These are phyloP conservation scores for Iris pallida DNA, from an alignment of 116 monocot species.

Conservation along the genomic window DNA sequence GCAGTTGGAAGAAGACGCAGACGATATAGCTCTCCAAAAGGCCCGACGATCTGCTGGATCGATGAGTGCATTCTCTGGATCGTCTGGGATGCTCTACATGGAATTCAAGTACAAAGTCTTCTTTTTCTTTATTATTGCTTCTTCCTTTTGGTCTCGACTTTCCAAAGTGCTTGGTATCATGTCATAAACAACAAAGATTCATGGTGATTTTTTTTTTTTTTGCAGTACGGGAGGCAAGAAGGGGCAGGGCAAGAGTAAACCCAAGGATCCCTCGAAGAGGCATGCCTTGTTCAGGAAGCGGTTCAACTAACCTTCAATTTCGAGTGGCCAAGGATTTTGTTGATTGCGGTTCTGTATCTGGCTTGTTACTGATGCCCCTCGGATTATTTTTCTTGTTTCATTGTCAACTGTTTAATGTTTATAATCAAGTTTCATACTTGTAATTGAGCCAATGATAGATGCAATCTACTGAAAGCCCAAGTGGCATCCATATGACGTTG, in stretches of 20 bases:
- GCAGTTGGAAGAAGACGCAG: conserved; percentile 92
- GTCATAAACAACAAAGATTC: background rate
- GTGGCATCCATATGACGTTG: too few species aligned
- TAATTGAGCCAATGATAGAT: too few species aligned
- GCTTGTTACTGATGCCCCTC: too few species aligned
- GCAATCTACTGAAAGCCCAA: too few species aligned
- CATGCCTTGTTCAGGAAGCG: conserved; percentile 81
- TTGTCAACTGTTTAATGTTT: too few species aligned
- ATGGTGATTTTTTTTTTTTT: background rate
- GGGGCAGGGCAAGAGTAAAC: conserved; percentile 49
- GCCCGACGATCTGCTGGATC: conserved; percentile 72
- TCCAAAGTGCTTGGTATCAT: background rate
- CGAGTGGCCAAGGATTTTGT: too few species aligned
- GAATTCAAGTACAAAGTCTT: conserved; percentile 62
- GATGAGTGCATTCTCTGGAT: conserved; percentile 88
- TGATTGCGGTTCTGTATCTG: too few species aligned
- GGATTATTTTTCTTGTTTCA: too few species aligned
- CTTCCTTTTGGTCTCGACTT: background rate
- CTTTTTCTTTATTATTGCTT: background rate
- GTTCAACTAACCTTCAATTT: conserved; percentile 3
- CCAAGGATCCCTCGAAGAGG: conserved; percentile 87
- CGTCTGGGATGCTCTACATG: conserved; percentile 84
- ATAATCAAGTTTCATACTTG: too few species aligned
- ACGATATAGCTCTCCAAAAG: conserved; percentile 75
- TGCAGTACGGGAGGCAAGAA: conserved; percentile 64